Evolutionary conservation across 495 filamentous ascomycete genomes (phyloP).

Genomic region (Oleoguttula mirabilis): DNA sequence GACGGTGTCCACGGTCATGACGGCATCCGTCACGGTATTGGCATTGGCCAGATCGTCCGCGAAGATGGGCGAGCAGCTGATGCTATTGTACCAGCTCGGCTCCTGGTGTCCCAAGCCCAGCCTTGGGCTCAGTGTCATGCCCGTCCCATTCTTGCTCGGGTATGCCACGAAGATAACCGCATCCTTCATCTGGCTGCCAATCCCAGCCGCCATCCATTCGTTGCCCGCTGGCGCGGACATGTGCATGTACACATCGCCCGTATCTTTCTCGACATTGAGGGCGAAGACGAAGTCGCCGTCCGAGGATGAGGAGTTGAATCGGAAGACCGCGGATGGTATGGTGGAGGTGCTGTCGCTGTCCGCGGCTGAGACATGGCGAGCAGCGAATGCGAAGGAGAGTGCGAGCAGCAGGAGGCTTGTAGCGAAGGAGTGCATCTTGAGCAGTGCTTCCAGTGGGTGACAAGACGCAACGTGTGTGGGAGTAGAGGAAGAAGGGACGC

Average conservation of each 20-base stretch:
- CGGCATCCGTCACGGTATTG: conserved; percentile 23
- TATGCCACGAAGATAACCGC: conserved; percentile 44
- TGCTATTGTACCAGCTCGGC: conserved; percentile 18
- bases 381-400: too few relatives aligned
- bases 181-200: conserved; percentile 40
- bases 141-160: conserved; percentile 19
- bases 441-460: too few relatives aligned
- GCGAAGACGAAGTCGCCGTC: conserved; percentile 39
- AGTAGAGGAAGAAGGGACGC: too few relatives aligned
- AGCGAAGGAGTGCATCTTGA: too few relatives aligned
- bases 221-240: conserved; percentile 33
- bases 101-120: conserved; percentile 29
- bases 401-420: too few relatives aligned
- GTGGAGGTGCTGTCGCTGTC: too few relatives aligned
- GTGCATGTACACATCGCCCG: conserved; percentile 38
- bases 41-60: not conserved
- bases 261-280: conserved; percentile 33
- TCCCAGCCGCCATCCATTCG: conserved; percentile 40
- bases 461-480: too few relatives aligned
- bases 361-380: too few relatives aligned
- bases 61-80: conserved; percentile 31
- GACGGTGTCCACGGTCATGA: conserved; percentile 33
- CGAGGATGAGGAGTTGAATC: too few relatives aligned
- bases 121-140: conserved; percentile 15
- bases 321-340: too few relatives aligned